phyloP scores from a whole-genome alignment of 768 basidiomycete genomes.

The Xerocomellus dryophilus region DNA sequence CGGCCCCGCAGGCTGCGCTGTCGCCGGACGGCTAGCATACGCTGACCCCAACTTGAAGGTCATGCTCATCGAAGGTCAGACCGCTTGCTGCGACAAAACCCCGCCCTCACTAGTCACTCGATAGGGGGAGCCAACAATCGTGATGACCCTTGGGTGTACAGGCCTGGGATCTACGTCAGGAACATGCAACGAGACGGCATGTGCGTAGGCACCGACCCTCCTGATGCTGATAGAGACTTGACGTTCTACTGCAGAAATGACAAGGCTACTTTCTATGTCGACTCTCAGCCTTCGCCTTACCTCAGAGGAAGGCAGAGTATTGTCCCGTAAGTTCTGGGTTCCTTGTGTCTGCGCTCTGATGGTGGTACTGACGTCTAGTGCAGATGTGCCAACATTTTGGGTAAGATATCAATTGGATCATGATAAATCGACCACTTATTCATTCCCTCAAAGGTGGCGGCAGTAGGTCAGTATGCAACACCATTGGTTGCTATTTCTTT shows the following conservation, averaged over 20 bases:
- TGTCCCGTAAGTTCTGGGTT: slow-evolving; percentile 52
- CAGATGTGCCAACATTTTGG: slow-evolving; percentile 66
- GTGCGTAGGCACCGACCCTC: slow-evolving; percentile 36
- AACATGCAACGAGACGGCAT: slow-evolving; percentile 72
- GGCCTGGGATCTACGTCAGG: slow-evolving; percentile 64
- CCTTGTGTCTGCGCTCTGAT: not conserved
- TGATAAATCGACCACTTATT: not conserved
- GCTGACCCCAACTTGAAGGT: slow-evolving; percentile 72
- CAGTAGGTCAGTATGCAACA: slow-evolving; percentile 43
- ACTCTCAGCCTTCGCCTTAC: slow-evolving; percentile 54
- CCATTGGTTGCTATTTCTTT: not conserved
- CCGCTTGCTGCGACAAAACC: not conserved
- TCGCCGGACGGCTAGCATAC: slow-evolving; percentile 66
- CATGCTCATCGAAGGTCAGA: slow-evolving; percentile 67
- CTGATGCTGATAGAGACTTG: not conserved
- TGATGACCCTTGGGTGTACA: slow-evolving; percentile 73
- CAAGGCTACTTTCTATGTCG: slow-evolving; percentile 70
- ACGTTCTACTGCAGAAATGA: slow-evolving; percentile 51
- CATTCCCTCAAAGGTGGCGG: slow-evolving; percentile 41
- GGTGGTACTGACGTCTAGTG: not conserved
- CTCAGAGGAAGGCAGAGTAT: slow-evolving; percentile 63
- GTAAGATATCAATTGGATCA: slow-evolving; percentile 26
- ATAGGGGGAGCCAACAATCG: slow-evolving; percentile 66
- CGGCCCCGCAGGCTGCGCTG: slow-evolving; percentile 65
- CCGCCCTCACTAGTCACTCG: not conserved